Evolutionary conservation across 169 alveolate species (phyloP), one percentile per base, ranked within the genome.

Genomic region (Plasmodium berghei): DNA sequence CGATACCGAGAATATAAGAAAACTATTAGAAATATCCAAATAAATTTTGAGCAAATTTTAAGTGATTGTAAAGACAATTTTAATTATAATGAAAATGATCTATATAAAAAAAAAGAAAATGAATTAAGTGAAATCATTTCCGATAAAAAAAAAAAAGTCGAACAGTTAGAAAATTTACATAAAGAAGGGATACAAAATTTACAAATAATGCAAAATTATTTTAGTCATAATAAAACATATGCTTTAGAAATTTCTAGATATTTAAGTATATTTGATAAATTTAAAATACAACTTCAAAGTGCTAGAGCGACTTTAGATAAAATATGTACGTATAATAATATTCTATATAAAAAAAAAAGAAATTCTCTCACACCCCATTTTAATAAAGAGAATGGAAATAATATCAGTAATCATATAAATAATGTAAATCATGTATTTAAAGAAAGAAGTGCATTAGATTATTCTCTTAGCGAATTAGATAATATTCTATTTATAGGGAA

Each of bases 241-340:
- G 24, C 59, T 18, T 14, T 69, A 61, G 90, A 83, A 83, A 69
- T 83, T 67, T 26, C 85, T 12, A 83, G 90, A 83, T 83, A 61
- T 69, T 46, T 66, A 18, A 69, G 90, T 62, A 83, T 83, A 20
- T 83, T 83, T 18, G 90, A 83, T 22, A 83, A 83, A 83, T 83
- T 83, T 67, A 83, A 49, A 83, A 83, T 83, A 28, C 90, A 83
- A 20, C 40, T 83, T 22, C 90, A 83, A 62, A 83, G 28, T 54
- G 22, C 67, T 5, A 83, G 70, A 18, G 70, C 67, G 34, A 83
- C 52, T 2, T 67, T 67, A 42, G 90, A 83, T 28, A 83, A 83
- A 69, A 45, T 59, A 42, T 54, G 67, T 8, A 26, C 48, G 16
- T 56, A 69, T 45, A 55, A 69, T 61, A 83, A 49, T 59, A 67